These are phyloP conservation scores for Protomyces gravidus DNA, from an alignment of 1,139 yeast genomes.

Conservation along the genomic window DNA sequence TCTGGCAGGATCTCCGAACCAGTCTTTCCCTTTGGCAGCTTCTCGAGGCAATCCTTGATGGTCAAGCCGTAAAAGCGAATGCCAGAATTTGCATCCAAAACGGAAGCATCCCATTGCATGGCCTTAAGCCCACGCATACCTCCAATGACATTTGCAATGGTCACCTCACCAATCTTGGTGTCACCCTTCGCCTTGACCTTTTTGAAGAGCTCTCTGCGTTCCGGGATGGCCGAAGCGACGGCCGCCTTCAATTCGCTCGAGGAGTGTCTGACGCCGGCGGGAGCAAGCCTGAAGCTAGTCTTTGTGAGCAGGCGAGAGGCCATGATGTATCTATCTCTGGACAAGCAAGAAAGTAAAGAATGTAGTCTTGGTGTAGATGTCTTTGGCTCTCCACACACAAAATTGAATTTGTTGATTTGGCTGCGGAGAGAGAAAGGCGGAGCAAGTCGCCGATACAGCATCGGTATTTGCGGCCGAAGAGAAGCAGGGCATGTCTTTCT, in stretches of 20 bases:
- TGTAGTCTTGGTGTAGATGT: not conserved
- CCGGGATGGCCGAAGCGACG: conserved; percentile 45
- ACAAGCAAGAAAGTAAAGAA: not conserved
- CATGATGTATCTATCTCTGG: not conserved
- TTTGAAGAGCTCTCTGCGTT: conserved; percentile 43
- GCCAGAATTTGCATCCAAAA: conserved; percentile 52
- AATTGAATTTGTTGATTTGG: no score
- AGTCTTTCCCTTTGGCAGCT: conserved; percentile 46
- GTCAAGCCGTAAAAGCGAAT: conserved; percentile 55
- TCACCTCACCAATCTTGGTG: conserved; percentile 36
- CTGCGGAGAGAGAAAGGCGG: no score
- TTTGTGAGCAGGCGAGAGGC: not conserved
- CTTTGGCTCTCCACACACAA: not conserved
- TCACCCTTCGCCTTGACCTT: conserved; percentile 44
- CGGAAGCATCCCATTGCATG: conserved; percentile 55
- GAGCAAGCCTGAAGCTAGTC: conserved; percentile 4
- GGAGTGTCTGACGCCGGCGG: conserved; percentile 25
- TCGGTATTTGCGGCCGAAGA: no score
- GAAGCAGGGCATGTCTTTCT: no score
- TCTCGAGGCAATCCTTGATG: conserved; percentile 50
- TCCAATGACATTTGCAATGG: conserved; percentile 48
- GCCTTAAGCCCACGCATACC: conserved; percentile 56
- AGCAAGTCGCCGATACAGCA: no score
- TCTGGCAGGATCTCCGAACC: conserved; percentile 55
- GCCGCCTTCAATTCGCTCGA: conserved; percentile 40